Base-by-base conservation (phyloP, 2,329 filamentous ascomycete species). In the Celoporthe dispersa region DNA sequence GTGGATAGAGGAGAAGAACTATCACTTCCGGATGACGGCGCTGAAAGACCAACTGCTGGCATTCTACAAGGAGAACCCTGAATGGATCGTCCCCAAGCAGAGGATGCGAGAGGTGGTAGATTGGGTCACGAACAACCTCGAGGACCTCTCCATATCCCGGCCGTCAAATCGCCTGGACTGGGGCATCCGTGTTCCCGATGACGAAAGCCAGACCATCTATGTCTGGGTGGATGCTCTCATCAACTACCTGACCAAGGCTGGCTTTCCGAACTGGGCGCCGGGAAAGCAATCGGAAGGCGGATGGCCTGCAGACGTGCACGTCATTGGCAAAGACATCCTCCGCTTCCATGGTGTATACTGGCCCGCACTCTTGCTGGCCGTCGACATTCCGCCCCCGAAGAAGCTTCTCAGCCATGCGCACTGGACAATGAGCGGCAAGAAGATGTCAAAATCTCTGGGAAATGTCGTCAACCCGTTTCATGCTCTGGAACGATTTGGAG, bases 291-390 rank as follows among this genome's bases (percentile, higher is more conserved):
- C 84, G 19, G 82, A 82, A 28, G 86, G 87, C 64, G 90, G 92
- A 33, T 99, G 96, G 95, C 96, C 96, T 5, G 93, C 94, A 11
- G 91, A 99, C 79, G 86, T 96, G 25, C 96, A 99, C 61, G 89
- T 99, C 35, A 91, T 99, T 68, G 96, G 96, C 64, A 99, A 99
- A 81, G 96, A 99, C 79, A 99, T 99, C 74, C 85, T 97, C 69
- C 91, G 94, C 25, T 99, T 99, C 80, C 97, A 99, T 79, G 95
- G 93, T 80, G 91, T 99, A 63, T 99, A 99, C 84, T 99, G 97
- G 96, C 96, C 96, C 0, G 96, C 96, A 3, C 92, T 99, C 75
- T 89, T 99, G 22, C 91, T 99, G 86, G 95, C 96, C 1, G 84
- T 98, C 19, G 90, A 91, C 66, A 84, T 98, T 5, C 91, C 93